Evolutionary conservation across 2,329 filamentous ascomycete genomes (phyloP), one percentile per base, ranked within the genome.

Genomic region (Phialophora macrospora): DNA sequence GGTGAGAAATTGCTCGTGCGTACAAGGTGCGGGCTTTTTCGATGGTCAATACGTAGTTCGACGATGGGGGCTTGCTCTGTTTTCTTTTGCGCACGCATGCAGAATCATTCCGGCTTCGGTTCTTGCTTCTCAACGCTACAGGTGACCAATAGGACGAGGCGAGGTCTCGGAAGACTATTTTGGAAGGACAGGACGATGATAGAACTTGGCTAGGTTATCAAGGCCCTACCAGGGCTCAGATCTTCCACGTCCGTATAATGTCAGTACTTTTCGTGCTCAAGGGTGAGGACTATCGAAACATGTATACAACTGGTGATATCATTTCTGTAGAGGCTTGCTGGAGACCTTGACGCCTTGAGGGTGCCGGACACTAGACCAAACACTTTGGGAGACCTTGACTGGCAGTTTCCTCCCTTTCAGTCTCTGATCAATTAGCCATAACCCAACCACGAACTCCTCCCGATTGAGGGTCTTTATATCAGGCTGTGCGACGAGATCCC

Each of bases 361-460:
- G 70, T 78, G 74, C 60, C 75, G 73, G 14, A 81, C 80, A 63
- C 80, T 82, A 41, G 75, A 75, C 81, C 81, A 83, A 11, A 83
- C 77, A 67, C 79, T 82, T 30, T 80, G 75, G 9, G 79, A 78
- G 4, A 83, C 79, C 60, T 76, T 77, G 9, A 73, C 71, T 1
- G 81, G 81, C 46, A 82, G 72, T 68, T 82, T 83, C 52, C 78
- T 77, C 4, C 81, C 81, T 68, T 79, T 80, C 52, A 83, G 68
- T 65, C 77, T 75, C 71, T 82, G 80, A 71, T 83, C 81, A 61
- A 83, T 81, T 63, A 83, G 72, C 81, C 81, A 83, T 74, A 82
- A 77, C 26, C 81, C 81, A 48, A 83, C 80, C 56, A 83, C 79
- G 62, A 83, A 83, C 72, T 82, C 80, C 57, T 82, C 80, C 62